Percentiles rank a stretch among this genome's conserved stretches.
These are phyloP conservation scores for Erythrophleum fordii DNA, from an alignment of 306 rosid species.

Conservation along the genomic window DNA sequence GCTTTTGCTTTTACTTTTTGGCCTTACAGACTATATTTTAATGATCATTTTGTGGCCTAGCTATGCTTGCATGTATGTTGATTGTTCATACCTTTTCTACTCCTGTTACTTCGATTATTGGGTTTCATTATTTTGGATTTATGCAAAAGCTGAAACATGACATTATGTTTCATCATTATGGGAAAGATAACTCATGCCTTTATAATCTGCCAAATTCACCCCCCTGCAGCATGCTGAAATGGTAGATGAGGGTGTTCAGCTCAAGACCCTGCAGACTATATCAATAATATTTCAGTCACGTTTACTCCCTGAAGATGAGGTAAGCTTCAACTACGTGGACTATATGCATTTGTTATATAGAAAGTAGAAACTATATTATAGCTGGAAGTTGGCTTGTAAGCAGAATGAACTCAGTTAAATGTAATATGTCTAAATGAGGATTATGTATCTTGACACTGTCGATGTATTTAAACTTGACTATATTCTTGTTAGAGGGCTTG, in stretches of 20 bases:
- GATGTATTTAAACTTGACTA: conserved; percentile 6
- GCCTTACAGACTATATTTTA: background rate
- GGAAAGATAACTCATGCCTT: conserved; percentile 28
- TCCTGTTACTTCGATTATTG: conserved; percentile 29
- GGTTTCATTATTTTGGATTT: conserved; percentile 12
- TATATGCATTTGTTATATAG: conserved; percentile 1
- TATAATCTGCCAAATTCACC: conserved; percentile 25
- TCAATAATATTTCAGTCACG: conserved; percentile 91
- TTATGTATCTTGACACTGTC: conserved; percentile 4
- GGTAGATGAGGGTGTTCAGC: conserved; percentile 88
- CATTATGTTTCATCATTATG: conserved; percentile 16
- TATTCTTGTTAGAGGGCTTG: conserved; percentile 12
- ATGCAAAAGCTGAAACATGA: conserved; percentile 30
- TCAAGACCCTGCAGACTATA: conserved; percentile 95
- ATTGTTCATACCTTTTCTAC: conserved; percentile 7
- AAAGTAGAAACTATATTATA: conserved; percentile 21
- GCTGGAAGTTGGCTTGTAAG: conserved; percentile 36
- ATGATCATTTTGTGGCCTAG: conserved; percentile 26
- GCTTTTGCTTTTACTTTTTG: conserved; percentile 31
- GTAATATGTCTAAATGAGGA: conserved; percentile 34
- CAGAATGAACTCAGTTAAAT: background rate
- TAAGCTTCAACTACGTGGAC: conserved; percentile 39
- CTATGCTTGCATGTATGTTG: conserved; percentile 15
- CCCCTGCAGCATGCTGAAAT: conserved; percentile 91
- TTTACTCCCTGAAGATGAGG: conserved; percentile 92